Evolutionary conservation across 2,329 filamentous ascomycete genomes (phyloP), one percentile per base, ranked within the genome.

Genomic region (Hysterium pulicare): DNA sequence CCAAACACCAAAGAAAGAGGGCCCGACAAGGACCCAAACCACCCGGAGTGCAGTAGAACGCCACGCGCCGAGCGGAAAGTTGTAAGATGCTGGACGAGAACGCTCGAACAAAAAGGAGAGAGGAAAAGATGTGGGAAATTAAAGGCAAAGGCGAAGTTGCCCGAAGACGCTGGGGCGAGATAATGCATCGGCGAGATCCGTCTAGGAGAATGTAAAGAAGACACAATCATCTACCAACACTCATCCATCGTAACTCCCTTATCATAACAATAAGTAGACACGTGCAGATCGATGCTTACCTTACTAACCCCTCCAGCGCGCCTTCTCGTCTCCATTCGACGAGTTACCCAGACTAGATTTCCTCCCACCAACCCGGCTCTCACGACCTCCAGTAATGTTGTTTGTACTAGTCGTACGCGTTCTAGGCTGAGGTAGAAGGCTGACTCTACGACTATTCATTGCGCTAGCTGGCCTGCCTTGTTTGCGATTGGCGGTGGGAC

Each of bases 361-460:
- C 33, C 59, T 50, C 2, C 55, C 49, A 38, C 53, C 49, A 17
- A 56, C 42, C 34, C 57, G 54, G 32, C 58, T 62, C 3, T 52
- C 24, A 47, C 37, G 30, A 47, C 38, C 38, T 10, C 16, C 19
- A 22, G 11, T 20, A 22, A 33, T 51, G 44, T 57, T 59, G 22
- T 43, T 44, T 7, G 51, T 48, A 24, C 57, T 60, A 8, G 48
- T 33, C 7, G 54, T 57, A 30, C 56, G 58, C 33, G 55, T 48
- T 28, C 58, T 64, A 5, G 59, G 55, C 15, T 51, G 51, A 19
- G 57, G 57, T 10, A 65, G 50, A 17, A 64, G 46, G 36, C 60
- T 63, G 22, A 37, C 52, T 26, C 62, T 57, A 11, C 61, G 62
- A 33, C 48, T 58, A 32, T 53, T 59, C 49, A 61, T 46, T 4